Percentiles rank a stretch among this genome's conserved stretches.
Evolutionary conservation across 2,329 filamentous ascomycete genomes (phyloP).

Genomic region (Fusarium acutatum): DNA sequence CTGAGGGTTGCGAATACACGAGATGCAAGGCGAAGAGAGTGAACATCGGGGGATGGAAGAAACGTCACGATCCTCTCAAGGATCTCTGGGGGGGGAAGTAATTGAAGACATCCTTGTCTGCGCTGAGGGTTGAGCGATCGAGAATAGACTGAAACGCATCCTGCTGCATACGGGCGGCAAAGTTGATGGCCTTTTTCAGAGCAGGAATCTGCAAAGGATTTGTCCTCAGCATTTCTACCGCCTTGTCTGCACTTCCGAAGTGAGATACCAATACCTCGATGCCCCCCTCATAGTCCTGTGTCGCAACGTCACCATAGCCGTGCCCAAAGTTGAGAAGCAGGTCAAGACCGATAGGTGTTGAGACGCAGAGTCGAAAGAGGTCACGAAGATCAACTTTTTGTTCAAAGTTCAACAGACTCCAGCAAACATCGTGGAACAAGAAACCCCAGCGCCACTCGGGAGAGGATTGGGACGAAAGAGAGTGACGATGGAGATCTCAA

Average conservation of each 20-base stretch:
- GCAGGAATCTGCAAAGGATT: slow-evolving; percentile 8
- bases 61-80: slow-evolving; percentile 8
- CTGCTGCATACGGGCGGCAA: neutral
- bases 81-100: slow-evolving; percentile 8
- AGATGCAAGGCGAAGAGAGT: slow-evolving; percentile 21
- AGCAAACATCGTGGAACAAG: slow-evolving; percentile 22
- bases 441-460: slow-evolving; percentile 2
- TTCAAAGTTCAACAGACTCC: neutral
- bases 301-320: neutral
- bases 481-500: neutral
- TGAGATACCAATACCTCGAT: neutral
- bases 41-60: slow-evolving; percentile 5
- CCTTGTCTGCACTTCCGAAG: fast-evolving
- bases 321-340: slow-evolving; percentile 21
- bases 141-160: slow-evolving; percentile 4
- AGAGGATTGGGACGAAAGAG: fast-evolving
- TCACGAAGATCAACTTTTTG: neutral
- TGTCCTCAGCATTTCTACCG: neutral
- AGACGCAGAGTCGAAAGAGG: slow-evolving; percentile 15
- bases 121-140: neutral
- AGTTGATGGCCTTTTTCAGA: neutral
- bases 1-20: slow-evolving; percentile 9
- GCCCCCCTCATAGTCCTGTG: neutral
- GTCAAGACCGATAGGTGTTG: neutral
- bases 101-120: slow-evolving; percentile 6